Base-by-base conservation (phyloP, 2,329 filamentous ascomycete genomes). In the Myrmaecium sp. region DNA sequence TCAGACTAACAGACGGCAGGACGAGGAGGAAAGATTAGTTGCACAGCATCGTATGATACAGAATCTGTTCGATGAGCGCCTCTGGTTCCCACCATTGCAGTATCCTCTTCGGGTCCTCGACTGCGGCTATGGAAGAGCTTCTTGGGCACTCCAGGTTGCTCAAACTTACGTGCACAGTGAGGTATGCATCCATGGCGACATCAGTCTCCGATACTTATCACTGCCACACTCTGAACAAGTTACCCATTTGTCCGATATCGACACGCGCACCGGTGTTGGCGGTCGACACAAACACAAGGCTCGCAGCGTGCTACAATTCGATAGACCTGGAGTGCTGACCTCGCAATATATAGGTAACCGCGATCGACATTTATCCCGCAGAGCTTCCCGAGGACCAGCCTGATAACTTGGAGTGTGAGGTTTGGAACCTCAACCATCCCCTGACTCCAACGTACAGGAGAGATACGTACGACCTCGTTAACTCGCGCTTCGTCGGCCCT, bases 401-500 rank as follows among this genome's bases (percentile, higher is more conserved):
- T 5, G 47, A 51, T 4, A 54, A 55, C 27, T 36, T 55, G 12
- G 36, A 36, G 9, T 36, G 46, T 4, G 39, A 41, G 28, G 36
- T 41, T 6, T 49, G 49, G 33, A 47, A 55, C 23, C 42, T 55
- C 14, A 55, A 55, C 36, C 46, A 53, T 23, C 33, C 39, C 17
- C 42, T 55, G n/a, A 24, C 27, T 7, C 28, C 30, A 42, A 76
- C 71, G 0, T 84, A 83, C 41, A 55, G 64, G 22, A 55, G 67
- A 27, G 74, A 72, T 43, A 60, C 74, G 30, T 93, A 91, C 55
- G 79, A 93, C 40, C 56, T 93, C 28, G 71, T 92, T 26, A 78
- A 93, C 42, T 92, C 80, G 38, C 69, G 73, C 37, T 64, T 77
- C 51, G 58, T 81, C 48, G 60, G 66, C 36, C 70, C 69, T 13